A percentile compares a stretch with the other conserved stretches of the same genome.
Conservation (phyloP, 2,329 filamentous ascomycete genomes). For the Monilinia polystroma region DNA sequence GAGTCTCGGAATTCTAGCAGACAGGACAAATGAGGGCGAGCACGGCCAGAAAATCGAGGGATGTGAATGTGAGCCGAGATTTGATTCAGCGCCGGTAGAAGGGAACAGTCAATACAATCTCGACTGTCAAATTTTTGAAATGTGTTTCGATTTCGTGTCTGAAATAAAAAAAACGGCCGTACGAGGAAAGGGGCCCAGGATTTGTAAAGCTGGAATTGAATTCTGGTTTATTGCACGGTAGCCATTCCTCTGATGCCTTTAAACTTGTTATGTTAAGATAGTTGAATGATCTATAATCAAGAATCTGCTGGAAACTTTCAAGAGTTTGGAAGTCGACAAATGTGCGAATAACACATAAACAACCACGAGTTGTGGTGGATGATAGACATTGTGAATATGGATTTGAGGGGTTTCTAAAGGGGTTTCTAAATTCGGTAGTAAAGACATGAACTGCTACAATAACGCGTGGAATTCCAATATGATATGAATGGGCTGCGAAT, state of each 20-base stretch:
- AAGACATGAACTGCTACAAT: not conserved
- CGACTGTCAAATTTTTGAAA: not conserved
- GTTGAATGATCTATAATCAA: not conserved
- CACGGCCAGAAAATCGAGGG: not conserved
- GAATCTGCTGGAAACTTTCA: not conserved
- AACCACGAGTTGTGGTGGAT: not conserved
- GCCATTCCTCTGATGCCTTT: not conserved
- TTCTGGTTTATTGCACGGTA: not conserved
- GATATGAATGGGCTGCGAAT: not conserved
- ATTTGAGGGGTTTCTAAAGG: not conserved
- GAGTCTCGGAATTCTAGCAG: not conserved
- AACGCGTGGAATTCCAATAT: not conserved
- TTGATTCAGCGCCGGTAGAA: not conserved
- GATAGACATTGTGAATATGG: not conserved
- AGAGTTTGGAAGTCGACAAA: not conserved
- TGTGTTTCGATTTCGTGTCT: not conserved
- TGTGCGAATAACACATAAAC: not conserved
- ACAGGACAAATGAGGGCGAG: not conserved
- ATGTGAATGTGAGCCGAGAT: not conserved
- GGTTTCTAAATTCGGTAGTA: not conserved
- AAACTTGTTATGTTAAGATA: not conserved
- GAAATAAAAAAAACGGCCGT: not conserved
- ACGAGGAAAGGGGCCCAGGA: not conserved
- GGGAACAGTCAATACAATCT: not conserved
- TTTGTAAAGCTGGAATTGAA: not conserved